A percentile compares a stretch with the other conserved stretches of the same genome.
These are phyloP conservation scores for Ceratocystis ficicola DNA, from an alignment of 2,329 filamentous ascomycete genomes.

Conservation along the genomic window DNA sequence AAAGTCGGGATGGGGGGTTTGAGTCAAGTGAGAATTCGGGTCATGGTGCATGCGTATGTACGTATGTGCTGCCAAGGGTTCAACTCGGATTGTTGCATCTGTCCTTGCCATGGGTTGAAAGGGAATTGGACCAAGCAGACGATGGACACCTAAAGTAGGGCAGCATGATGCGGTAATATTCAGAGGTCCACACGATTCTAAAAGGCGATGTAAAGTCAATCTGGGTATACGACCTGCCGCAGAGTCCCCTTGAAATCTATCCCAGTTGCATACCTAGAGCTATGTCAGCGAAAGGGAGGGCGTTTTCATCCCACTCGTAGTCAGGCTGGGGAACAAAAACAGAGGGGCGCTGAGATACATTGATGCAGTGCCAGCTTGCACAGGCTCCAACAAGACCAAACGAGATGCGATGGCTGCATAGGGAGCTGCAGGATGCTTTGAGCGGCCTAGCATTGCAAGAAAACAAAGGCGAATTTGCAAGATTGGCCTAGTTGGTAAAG, in stretches of 20 bases:
- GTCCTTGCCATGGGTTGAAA: not conserved
- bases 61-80: not conserved
- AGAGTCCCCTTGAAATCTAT: not conserved
- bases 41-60: not conserved
- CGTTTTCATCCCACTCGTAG: not conserved
- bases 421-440: slow-evolving; percentile 1
- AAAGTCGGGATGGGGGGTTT: not conserved
- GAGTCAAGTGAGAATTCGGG: not conserved
- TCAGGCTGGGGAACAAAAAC: not conserved
- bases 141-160: not conserved
- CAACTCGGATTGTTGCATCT: not conserved
- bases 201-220: not conserved
- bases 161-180: not conserved
- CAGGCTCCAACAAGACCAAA: not conserved
- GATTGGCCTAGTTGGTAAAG: not conserved
- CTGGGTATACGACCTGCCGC: not conserved
- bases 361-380: slow-evolving; percentile 9
- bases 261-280: not conserved
- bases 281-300: not conserved
- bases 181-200: not conserved
- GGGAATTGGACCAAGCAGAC: not conserved
- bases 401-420: slow-evolving; percentile 1
- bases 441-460: not conserved
- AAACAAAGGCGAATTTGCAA: not conserved
- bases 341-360: not conserved